These are phyloP conservation scores for Apiotrichum akiyoshidainum DNA, from an alignment of 1,284 basidiomycete genomes.

Conservation along the genomic window DNA sequence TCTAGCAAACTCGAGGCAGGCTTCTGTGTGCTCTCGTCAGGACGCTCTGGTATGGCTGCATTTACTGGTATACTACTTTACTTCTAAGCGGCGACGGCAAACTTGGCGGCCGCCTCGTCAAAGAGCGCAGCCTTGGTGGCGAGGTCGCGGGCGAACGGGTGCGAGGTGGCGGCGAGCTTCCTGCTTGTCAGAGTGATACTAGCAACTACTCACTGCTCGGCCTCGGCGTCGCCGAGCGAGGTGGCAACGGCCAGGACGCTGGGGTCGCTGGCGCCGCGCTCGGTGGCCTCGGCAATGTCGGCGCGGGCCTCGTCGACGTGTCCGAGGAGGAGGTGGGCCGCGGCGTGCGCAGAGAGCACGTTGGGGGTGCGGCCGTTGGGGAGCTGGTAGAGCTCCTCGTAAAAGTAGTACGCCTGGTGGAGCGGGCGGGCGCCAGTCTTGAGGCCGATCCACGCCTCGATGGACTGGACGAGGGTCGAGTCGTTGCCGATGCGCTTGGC, in stretches of 20 bases:
- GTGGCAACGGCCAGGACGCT: slow-evolving; percentile 72
- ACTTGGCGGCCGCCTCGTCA: slow-evolving; percentile 68
- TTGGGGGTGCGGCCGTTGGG: slow-evolving; percentile 69
- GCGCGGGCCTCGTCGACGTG: slow-evolving; percentile 78
- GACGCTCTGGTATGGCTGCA: neutral
- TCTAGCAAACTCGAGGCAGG: neutral
- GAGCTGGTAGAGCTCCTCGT: slow-evolving; percentile 84
- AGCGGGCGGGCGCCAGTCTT: slow-evolving; percentile 56
- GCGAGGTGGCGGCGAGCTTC: slow-evolving; percentile 37
- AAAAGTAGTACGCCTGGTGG: slow-evolving; percentile 73
- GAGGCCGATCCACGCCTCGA: slow-evolving; percentile 81
- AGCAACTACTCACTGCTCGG: slow-evolving; percentile 62
- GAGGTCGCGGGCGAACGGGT: slow-evolving; percentile 45
- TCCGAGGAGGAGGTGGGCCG: slow-evolving; percentile 74
- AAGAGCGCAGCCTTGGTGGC: slow-evolving; percentile 40
- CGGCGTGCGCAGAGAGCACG: slow-evolving; percentile 75
- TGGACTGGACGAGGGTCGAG: slow-evolving; percentile 79
- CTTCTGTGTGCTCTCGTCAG: too few relatives aligned
- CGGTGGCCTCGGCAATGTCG: slow-evolving; percentile 71
- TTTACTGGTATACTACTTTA: slow-evolving; percentile 4
- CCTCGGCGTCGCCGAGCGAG: slow-evolving; percentile 58
- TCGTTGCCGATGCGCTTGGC: slow-evolving; percentile 84
- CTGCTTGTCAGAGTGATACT: slow-evolving; percentile 17
- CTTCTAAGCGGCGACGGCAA: slow-evolving; percentile 46
- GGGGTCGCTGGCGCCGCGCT: slow-evolving; percentile 56